Conservation (phyloP, 179 eudicot species). For the Beta macrorhiza region DNA sequence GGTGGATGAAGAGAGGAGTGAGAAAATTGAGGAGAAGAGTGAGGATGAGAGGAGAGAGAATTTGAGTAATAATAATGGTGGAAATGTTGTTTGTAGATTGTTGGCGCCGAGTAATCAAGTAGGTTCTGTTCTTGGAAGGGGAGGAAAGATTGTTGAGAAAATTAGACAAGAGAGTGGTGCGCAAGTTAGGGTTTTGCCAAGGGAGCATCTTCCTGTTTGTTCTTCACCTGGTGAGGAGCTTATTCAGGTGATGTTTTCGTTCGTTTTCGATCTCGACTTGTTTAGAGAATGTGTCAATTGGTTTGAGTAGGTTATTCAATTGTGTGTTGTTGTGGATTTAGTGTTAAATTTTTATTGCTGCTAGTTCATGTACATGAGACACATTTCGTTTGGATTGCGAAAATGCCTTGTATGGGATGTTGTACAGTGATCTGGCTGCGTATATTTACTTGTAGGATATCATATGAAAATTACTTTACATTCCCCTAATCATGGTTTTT, state of each 20-base stretch:
- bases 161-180: conserved; percentile 49
- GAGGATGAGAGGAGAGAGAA: conserved; percentile 27
- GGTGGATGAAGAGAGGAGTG: conserved; percentile 51
- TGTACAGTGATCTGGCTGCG: no score
- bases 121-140: conserved; percentile 53
- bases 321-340: background rate
- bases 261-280: background rate
- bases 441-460: background rate
- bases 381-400: background rate
- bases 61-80: conserved; percentile 14
- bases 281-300: background rate
- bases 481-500: background rate
- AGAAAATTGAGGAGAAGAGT: conserved; percentile 27
- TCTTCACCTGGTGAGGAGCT: conserved; percentile 58
- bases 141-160: conserved; percentile 53
- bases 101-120: conserved; percentile 46
- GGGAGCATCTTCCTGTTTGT: conserved; percentile 52
- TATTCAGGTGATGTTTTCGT: conserved; percentile 40
- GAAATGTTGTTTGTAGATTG: conserved; percentile 45
- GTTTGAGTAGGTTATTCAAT: background rate
- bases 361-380: background rate
- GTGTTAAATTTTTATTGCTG: no score
- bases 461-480: no score
- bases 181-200: conserved; percentile 49
- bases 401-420: no score